phyloP scores from a whole-genome alignment of 495 filamentous ascomycete genomes.

The Tuber melanosporum region DNA sequence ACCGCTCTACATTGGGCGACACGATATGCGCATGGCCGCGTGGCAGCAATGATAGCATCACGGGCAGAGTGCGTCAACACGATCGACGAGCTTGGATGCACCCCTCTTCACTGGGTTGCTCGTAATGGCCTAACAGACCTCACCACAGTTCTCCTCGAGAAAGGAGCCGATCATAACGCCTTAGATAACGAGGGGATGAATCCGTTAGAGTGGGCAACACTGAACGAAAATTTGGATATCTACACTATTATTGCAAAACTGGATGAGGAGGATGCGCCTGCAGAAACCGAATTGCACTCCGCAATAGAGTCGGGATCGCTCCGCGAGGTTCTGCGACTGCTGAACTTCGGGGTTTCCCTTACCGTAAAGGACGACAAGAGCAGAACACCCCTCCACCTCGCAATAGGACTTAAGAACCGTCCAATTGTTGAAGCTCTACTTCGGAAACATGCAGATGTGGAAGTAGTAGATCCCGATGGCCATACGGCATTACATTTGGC shows the following conservation, averaged over 20 bases:
- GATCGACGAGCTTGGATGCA: conserved; percentile 7
- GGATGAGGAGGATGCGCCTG: background rate
- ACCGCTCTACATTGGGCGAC: conserved; percentile 27
- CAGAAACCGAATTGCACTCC: background rate
- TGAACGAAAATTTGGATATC: conserved; percentile 3
- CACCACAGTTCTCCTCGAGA: conserved; percentile 22
- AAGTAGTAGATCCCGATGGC: conserved; percentile 11
- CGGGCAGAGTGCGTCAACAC: background rate
- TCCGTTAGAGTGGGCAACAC: conserved; percentile 19
- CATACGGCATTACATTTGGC: conserved; percentile 31
- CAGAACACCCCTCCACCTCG: conserved; percentile 33
- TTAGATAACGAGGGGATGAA: conserved; percentile 10
- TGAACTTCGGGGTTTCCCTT: conserved; percentile 22
- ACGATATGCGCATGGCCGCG: background rate
- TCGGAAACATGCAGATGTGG: background rate
- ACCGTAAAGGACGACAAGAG: conserved; percentile 19
- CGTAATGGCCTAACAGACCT: conserved; percentile 18
- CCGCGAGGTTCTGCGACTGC: conserved; percentile 10
- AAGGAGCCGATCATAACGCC: conserved; percentile 28
- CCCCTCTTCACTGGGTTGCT: conserved; percentile 27
- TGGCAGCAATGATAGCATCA: background rate
- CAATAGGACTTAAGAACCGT: conserved; percentile 10
- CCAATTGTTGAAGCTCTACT: conserved; percentile 9
- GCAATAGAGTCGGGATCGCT: background rate
- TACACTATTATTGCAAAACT: background rate